Percentiles rank a stretch among this genome's conserved stretches.
These are phyloP conservation scores for Insectozyma bohioensis DNA, from an alignment of 1,139 yeast genomes.

Conservation along the genomic window DNA sequence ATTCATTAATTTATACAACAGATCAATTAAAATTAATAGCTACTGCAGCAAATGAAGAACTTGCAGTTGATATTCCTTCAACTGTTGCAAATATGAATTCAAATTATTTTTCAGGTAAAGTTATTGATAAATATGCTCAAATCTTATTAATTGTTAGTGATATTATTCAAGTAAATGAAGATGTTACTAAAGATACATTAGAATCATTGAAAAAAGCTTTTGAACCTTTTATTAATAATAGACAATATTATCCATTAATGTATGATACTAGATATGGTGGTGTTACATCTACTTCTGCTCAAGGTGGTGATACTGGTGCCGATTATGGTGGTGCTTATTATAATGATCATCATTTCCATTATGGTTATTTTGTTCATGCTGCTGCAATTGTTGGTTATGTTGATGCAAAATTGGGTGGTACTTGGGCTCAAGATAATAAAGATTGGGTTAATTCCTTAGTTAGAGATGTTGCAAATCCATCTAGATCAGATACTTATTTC, in stretches of 20 bases:
- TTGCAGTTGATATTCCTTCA: conserved; percentile 53
- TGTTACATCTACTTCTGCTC: conserved; percentile 61
- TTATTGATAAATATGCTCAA: conserved; percentile 74
- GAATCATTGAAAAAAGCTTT: conserved; percentile 54
- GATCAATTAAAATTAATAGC: conserved; percentile 56
- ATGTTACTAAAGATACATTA: conserved; percentile 48
- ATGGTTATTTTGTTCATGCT: conserved; percentile 75
- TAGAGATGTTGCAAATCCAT: conserved; percentile 79
- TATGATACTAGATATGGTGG: conserved; percentile 72
- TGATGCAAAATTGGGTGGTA: conserved; percentile 47
- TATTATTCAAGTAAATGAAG: conserved; percentile 55
- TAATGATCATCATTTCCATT: conserved; percentile 83
- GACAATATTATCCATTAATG: conserved; percentile 58
- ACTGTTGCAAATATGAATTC: conserved; percentile 51
- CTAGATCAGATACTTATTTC: conserved; percentile 57
- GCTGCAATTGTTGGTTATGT: conserved; percentile 73
- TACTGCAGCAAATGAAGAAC: conserved; percentile 54
- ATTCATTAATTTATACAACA: conserved; percentile 45
- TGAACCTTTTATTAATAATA: conserved; percentile 46
- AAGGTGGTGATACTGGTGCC: conserved; percentile 43
- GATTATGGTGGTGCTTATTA: conserved; percentile 66
- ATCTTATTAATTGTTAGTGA: conserved; percentile 63
- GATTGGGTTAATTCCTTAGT: conserved; percentile 28
- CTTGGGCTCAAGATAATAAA: conserved; percentile 65
- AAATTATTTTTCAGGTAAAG: conserved; percentile 68